A percentile compares a stretch with the other conserved stretches of the same genome.
Conservation (phyloP, 352 stramenopile genomes). For the Pythium sukuiense region DNA sequence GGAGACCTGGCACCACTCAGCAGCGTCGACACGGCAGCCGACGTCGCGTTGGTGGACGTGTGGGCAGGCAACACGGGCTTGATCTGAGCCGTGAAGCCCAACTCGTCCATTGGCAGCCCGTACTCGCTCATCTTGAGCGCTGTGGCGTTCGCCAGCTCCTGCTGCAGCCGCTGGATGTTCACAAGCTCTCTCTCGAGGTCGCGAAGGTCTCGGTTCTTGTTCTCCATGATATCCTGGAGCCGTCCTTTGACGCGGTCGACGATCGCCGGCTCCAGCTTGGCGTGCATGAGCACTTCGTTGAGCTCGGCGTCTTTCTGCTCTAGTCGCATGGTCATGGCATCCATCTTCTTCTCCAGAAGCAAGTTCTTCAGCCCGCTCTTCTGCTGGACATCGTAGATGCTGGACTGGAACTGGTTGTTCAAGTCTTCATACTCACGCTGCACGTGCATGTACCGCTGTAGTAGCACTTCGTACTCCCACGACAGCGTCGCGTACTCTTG, state of each 20-base stretch:
- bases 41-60: conserved; percentile 10
- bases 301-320: conserved; percentile 93
- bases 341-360: conserved; percentile 94
- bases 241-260: conserved; percentile 83
- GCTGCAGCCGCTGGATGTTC: conserved; percentile 74
- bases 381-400: conserved; percentile 93
- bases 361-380: conserved; percentile 94
- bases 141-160: conserved; percentile 78
- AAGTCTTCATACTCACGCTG: conserved; percentile 88
- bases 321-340: conserved; percentile 72
- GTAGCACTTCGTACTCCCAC: conserved; percentile 94
- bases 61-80: conserved; percentile 18
- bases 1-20: background rate
- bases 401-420: conserved; percentile 85
- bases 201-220: conserved; percentile 80
- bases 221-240: conserved; percentile 90
- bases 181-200: conserved; percentile 84
- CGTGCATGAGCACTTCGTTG: conserved; percentile 89
- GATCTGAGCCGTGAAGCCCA: conserved; percentile 63
- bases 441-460: conserved; percentile 86
- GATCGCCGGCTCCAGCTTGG: conserved; percentile 87
- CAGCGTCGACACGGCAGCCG: conserved; percentile 4
- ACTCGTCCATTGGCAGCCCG: conserved; percentile 86
- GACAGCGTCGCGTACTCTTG: conserved; percentile 85
- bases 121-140: conserved; percentile 91